These are phyloP conservation scores for Hanseniaspora guilliermondii DNA, from an alignment of 805 yeast species.

Conservation along the genomic window DNA sequence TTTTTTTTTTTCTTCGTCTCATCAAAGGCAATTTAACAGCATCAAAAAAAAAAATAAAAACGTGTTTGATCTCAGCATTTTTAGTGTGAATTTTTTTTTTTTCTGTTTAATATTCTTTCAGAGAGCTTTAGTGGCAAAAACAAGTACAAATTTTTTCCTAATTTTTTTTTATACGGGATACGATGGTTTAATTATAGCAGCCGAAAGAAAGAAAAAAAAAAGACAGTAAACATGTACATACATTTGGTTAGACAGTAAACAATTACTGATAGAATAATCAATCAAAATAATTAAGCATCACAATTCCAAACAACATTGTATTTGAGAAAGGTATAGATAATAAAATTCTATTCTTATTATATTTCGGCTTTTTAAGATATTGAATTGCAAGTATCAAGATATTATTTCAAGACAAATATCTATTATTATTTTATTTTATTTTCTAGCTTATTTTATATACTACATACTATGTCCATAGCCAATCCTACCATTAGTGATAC, in stretches of 20 bases:
- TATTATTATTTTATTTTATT: neutral
- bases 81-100: neutral
- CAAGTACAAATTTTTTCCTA: neutral
- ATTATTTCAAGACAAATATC: too few relatives aligned
- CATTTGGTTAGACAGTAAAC: neutral
- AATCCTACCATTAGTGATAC: neutral
- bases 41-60: neutral
- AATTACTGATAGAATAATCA: too few relatives aligned
- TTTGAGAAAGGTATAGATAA: too few relatives aligned
- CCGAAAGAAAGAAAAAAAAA: neutral
- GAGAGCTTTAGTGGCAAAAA: neutral
- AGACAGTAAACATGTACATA: neutral
- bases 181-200: neutral
- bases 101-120: neutral
- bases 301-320: too few relatives aligned
- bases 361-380: too few relatives aligned
- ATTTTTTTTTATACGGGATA: neutral
- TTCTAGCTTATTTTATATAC: neutral
- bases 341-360: too few relatives aligned
- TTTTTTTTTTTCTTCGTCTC: too few relatives aligned
- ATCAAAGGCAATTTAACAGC: too few relatives aligned
- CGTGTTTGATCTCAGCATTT: neutral
- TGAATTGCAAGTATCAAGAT: too few relatives aligned
- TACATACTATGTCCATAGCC: constrained; percentile 5
- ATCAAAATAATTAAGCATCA: too few relatives aligned